Evolutionary conservation across 805 yeast genomes (phyloP).

Genomic region (Brettanomyces sp.): DNA sequence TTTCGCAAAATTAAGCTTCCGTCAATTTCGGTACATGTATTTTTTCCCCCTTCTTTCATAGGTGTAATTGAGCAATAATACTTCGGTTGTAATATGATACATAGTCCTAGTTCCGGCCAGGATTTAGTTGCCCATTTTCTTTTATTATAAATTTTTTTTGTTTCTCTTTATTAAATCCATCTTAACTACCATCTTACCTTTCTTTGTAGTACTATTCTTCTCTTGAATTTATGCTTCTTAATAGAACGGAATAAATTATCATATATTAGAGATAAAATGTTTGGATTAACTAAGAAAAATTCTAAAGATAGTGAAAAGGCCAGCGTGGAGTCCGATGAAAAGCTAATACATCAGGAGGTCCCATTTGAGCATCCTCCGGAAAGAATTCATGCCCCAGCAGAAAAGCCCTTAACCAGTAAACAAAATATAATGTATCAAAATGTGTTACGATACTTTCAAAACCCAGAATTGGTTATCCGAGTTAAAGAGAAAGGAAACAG

Average conservation of each 20-base stretch:
- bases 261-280: constrained; percentile 5
- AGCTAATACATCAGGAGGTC: constrained; percentile 14
- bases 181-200: no score
- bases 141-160: background rate
- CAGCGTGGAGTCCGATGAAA: background rate
- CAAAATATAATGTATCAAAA: constrained; percentile 52
- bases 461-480: constrained; percentile 42
- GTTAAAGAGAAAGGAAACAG: constrained; percentile 32
- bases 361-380: constrained; percentile 55
- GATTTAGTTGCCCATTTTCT: no score
- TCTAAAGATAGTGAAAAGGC: constrained; percentile 3
- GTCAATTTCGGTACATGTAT: no score
- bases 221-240: no score
- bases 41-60: no score
- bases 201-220: no score
- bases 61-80: no score
- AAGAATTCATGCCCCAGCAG: constrained; percentile 41
- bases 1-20: no score
- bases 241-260: no score
- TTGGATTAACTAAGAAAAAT: constrained; percentile 22
- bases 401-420: constrained; percentile 35
- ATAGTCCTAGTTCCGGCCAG: no score
- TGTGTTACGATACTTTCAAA: constrained; percentile 56
- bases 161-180: background rate
- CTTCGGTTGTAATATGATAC: no score